Conservation (phyloP, 495 filamentous ascomycete genomes). For the Penicillium parvum region DNA sequence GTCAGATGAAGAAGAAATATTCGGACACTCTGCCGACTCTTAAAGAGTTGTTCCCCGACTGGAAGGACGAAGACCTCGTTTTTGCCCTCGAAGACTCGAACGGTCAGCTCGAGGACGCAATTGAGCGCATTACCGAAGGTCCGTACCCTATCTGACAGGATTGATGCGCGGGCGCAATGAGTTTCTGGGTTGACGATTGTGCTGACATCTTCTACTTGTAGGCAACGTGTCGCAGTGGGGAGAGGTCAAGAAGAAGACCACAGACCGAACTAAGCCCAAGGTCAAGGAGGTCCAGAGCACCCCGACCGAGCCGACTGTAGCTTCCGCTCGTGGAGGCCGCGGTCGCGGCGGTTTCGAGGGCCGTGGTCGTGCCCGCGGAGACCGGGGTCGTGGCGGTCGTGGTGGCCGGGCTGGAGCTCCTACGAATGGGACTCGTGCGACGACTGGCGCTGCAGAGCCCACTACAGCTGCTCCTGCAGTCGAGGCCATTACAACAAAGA, state of each 20-base stretch:
- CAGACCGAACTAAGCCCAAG: constrained; percentile 79
- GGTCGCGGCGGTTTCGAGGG: constrained; percentile 62
- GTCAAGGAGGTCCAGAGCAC: constrained; percentile 63
- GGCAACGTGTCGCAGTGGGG: constrained; percentile 91
- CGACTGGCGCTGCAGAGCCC: constrained; percentile 28
- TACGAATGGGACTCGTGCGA: constrained; percentile 48
- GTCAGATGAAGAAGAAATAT: constrained; percentile 86
- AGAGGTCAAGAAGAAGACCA: constrained; percentile 89
- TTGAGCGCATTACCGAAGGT: constrained; percentile 91
- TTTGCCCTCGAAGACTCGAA: constrained; percentile 88
- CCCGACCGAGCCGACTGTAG: constrained; percentile 39
- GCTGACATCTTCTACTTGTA: constrained; percentile 39
- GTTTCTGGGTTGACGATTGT: constrained; percentile 5
- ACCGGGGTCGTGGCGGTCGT: constrained; percentile 71
- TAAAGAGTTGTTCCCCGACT: constrained; percentile 87
- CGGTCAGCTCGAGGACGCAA: constrained; percentile 78
- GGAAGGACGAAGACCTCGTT: constrained; percentile 88
- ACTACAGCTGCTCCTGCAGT: constrained; percentile 28
- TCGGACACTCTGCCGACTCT: constrained; percentile 65
- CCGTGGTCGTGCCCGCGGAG: constrained; percentile 65
- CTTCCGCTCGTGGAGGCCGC: constrained; percentile 59
- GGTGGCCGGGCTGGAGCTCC: constrained; percentile 62
- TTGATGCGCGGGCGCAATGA: too few relatives aligned
- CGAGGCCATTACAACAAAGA: constrained; percentile 38
- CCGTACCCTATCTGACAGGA: too few relatives aligned